These are phyloP conservation scores for Teratosphaeriaceae sp. DNA, from an alignment of 2,329 filamentous ascomycete species.

Conservation along the genomic window DNA sequence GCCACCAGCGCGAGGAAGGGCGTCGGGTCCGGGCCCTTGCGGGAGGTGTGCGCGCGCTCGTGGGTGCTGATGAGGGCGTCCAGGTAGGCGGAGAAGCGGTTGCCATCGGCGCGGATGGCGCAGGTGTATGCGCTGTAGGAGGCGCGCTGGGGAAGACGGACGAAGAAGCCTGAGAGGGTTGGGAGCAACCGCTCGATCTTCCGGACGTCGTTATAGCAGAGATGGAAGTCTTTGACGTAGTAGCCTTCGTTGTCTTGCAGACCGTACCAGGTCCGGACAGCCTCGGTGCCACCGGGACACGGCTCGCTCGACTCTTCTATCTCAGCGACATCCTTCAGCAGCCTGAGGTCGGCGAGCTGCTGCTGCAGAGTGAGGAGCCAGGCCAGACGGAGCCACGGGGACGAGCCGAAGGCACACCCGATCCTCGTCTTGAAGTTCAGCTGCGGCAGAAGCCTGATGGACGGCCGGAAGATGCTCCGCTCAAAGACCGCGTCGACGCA, in stretches of 20 bases:
- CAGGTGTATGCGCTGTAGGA: constrained; percentile 53
- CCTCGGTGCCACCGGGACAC: constrained; percentile 53
- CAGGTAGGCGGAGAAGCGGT: constrained; percentile 51
- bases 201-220: constrained; percentile 68
- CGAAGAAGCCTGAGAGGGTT: constrained; percentile 60
- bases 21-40: constrained; percentile 46
- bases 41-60: constrained; percentile 32
- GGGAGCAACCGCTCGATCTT: constrained; percentile 70
- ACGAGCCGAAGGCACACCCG: constrained; percentile 67
- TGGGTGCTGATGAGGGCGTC: constrained; percentile 51
- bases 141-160: constrained; percentile 39
- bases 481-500: constrained; percentile 69
- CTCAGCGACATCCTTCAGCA: constrained; percentile 63
- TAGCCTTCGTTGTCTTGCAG: constrained; percentile 62
- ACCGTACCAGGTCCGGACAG: constrained; percentile 65
- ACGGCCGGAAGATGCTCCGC: constrained; percentile 58
- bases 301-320: constrained; percentile 50
- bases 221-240: constrained; percentile 64
- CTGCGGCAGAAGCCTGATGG: constrained; percentile 57
- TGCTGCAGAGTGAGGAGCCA: constrained; percentile 75
- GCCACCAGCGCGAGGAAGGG: constrained; percentile 59
- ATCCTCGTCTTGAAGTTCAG: constrained; percentile 53
- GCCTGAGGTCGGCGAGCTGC: constrained; percentile 55
- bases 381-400: constrained; percentile 76
- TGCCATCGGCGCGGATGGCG: constrained; percentile 58